Conservation (phyloP, 768 basidiomycete genomes). For the Mycena albidolilacea region DNA sequence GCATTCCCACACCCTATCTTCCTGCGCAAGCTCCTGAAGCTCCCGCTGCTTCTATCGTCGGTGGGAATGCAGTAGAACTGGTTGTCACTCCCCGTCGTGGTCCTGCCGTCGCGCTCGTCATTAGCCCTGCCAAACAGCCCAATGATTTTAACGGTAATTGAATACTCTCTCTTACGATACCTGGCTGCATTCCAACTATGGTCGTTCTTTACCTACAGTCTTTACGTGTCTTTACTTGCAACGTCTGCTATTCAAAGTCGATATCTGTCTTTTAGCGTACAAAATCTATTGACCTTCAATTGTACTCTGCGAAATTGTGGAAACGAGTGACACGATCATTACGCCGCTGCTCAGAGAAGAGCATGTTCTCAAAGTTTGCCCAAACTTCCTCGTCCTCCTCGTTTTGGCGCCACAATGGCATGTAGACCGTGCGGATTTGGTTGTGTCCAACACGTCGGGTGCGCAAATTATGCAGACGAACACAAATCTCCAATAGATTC, state of each 20-base stretch:
- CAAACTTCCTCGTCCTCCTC: too few relatives aligned
- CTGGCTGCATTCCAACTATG: not conserved
- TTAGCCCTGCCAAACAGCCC: slow-evolving; percentile 17
- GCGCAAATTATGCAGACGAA: too few relatives aligned
- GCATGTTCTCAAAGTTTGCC: too few relatives aligned
- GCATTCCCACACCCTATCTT: not conserved
- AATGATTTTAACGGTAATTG: slow-evolving; percentile 3
- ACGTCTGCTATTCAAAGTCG: not conserved
- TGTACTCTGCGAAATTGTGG: slow-evolving; percentile 22
- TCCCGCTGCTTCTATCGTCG: too few relatives aligned
- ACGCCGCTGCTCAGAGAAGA: too few relatives aligned
- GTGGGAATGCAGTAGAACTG: slow-evolving; percentile 18
- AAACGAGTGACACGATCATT: not conserved
- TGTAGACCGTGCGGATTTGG: too few relatives aligned
- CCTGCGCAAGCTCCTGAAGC: not conserved
- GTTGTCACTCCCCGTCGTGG: slow-evolving; percentile 15
- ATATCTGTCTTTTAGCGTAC: not conserved
- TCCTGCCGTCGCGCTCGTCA: slow-evolving; percentile 12
- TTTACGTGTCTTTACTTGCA: slow-evolving; percentile 3
- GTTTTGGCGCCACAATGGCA: too few relatives aligned
- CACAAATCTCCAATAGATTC: too few relatives aligned
- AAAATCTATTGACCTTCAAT: slow-evolving; percentile 5
- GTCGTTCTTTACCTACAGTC: too few relatives aligned
- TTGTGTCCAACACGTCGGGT: too few relatives aligned
- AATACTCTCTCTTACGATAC: slow-evolving; percentile 5